These are phyloP conservation scores for Nicotiana attenuata DNA, from an alignment of 257 asterid genomes.

Conservation along the genomic window DNA sequence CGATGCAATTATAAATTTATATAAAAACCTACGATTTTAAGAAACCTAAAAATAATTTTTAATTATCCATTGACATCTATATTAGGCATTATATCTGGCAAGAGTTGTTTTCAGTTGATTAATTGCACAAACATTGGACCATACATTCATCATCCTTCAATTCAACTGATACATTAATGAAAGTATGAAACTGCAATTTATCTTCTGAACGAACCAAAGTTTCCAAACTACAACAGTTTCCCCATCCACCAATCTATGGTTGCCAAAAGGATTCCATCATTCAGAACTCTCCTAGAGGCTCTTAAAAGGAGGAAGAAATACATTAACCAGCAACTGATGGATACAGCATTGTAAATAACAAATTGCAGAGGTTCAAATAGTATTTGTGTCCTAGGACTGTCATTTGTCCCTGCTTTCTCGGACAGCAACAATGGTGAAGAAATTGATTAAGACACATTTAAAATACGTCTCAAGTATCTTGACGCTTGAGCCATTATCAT, in stretches of 20 bases:
- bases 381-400: not conserved
- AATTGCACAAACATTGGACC: no score
- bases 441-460: not conserved
- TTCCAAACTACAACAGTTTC: not conserved
- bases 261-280: not conserved
- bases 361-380: not conserved
- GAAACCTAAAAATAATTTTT: no score
- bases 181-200: not conserved
- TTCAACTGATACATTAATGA: no score
- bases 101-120: no score
- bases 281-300: not conserved
- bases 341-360: not conserved
- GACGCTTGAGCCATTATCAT: not conserved
- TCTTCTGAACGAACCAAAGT: not conserved
- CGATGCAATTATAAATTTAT: no score
- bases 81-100: no score
- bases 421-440: not conserved
- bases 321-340: not conserved
- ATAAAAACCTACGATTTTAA: no score
- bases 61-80: no score
- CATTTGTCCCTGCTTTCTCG: not conserved
- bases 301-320: not conserved
- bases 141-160: no score
- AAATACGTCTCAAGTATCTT: not conserved
- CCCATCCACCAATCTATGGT: not conserved